These are phyloP conservation scores for Wickerhamomyces ciferrii DNA, from an alignment of 805 yeast genomes.

Conservation along the genomic window DNA sequence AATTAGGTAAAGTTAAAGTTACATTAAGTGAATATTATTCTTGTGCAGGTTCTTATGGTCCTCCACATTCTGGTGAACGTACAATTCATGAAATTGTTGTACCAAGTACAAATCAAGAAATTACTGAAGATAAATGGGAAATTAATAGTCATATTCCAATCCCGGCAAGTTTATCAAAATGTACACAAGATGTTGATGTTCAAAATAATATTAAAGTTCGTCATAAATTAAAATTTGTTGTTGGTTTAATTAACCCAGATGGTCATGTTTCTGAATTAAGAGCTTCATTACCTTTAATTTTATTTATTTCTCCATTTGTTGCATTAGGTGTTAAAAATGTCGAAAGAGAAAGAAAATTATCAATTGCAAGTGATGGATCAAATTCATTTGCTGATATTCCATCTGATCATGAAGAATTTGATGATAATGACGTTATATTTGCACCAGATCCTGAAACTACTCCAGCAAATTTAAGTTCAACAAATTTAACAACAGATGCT, in stretches of 20 bases:
- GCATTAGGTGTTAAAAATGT: constrained; percentile 48
- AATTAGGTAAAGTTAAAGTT: constrained; percentile 67
- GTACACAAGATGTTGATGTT: constrained; percentile 86
- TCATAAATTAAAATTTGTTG: constrained; percentile 79
- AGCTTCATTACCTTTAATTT: constrained; percentile 78
- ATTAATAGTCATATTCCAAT: constrained; percentile 51
- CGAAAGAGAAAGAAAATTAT: constrained; percentile 20
- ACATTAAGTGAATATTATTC: constrained; percentile 64
- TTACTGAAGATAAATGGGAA: constrained; percentile 66
- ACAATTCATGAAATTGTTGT: constrained; percentile 47
- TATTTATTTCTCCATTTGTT: constrained; percentile 80
- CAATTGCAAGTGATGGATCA: constrained; percentile 12
- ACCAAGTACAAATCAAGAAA: constrained; percentile 21
- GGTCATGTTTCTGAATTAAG: constrained; percentile 90
- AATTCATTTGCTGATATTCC: constrained; percentile 21
- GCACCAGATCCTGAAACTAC: constrained; percentile 28
- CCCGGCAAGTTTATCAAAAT: constrained; percentile 68
- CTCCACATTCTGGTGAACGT: constrained; percentile 58
- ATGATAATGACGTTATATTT: constrained; percentile 35
- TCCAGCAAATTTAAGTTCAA: constrained; percentile 8
- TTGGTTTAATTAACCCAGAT: constrained; percentile 79
- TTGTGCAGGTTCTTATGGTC: constrained; percentile 53
- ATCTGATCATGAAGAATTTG: constrained; percentile 20
- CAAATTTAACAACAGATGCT: constrained; percentile 22
- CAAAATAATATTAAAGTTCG: constrained; percentile 69